phyloP scores from a whole-genome alignment of 352 stramenopile species.

The Plasmopara viticola region DNA sequence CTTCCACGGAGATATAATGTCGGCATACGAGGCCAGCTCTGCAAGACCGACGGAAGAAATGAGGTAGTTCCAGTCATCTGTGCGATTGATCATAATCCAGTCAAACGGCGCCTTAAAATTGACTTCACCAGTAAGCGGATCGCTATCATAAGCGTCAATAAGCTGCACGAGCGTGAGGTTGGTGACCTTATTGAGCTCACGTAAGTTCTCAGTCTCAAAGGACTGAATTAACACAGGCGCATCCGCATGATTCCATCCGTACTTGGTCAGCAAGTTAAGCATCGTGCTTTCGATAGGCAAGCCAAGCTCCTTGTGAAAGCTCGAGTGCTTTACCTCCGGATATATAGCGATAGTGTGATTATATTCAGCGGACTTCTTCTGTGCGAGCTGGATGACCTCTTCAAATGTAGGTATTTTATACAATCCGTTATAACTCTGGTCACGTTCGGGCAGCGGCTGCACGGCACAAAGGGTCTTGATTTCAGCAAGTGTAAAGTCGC shows the following conservation, averaged over 20 bases:
- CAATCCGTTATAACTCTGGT: conserved; percentile 74
- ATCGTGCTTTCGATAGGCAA: conserved; percentile 76
- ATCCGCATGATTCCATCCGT: conserved; percentile 59
- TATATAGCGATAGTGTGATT: conserved; percentile 78
- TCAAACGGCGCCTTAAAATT: conserved; percentile 50
- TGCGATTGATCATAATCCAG: conserved; percentile 56
- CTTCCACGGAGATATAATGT: conserved; percentile 78
- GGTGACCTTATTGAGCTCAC: conserved; percentile 52
- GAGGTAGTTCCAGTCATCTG: conserved; percentile 45
- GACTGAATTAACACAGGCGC: conserved; percentile 69
- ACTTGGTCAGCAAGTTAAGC: conserved; percentile 56
- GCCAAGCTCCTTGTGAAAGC: conserved; percentile 57
- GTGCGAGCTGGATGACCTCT: conserved; percentile 81
- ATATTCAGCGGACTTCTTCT: conserved; percentile 51
- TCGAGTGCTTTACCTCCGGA: conserved; percentile 84
- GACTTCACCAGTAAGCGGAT: conserved; percentile 51
- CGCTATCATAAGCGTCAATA: conserved; percentile 49
- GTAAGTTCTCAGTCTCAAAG: conserved; percentile 72
- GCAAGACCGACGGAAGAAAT: conserved; percentile 49
- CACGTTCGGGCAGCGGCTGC: conserved; percentile 71
- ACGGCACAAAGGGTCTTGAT: conserved; percentile 81
- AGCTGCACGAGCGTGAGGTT: conserved; percentile 79
- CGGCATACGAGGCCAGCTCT: conserved; percentile 59
- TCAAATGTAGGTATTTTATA: conserved; percentile 87
- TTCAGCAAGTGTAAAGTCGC: conserved; percentile 89